Conservation (phyloP, 2,329 filamentous ascomycete species). For the Dactylonectria macrodidyma region DNA sequence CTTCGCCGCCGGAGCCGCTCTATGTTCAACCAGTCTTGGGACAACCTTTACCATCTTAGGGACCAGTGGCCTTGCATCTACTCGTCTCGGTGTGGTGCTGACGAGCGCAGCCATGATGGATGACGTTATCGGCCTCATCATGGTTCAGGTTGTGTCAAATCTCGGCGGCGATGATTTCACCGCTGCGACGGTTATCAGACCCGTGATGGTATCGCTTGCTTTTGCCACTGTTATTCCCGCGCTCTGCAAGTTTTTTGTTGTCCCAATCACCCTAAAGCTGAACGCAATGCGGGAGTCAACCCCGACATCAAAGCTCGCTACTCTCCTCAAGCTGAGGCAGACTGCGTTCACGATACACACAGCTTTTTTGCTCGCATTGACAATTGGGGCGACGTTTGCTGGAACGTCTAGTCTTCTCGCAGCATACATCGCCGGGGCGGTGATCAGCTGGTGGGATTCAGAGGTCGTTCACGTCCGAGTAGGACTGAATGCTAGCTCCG, state of each 20-base stretch:
- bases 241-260: conserved; percentile 60
- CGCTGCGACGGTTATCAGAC: conserved; percentile 59
- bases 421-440: conserved; percentile 73
- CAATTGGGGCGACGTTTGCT: conserved; percentile 69
- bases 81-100: conserved; percentile 73
- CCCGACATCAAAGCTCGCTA: conserved; percentile 40
- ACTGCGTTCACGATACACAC: conserved; percentile 64
- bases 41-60: conserved; percentile 74
- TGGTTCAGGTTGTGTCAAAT: conserved; percentile 82
- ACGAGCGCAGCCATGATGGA: conserved; percentile 86
- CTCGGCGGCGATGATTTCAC: conserved; percentile 59
- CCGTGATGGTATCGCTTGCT: conserved; percentile 63
- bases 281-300: conserved; percentile 50
- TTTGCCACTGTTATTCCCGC: conserved; percentile 66
- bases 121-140: conserved; percentile 82
- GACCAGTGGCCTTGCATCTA: conserved; percentile 58
- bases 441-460: conserved; percentile 72
- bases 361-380: conserved; percentile 62
- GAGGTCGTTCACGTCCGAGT: background rate
- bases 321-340: conserved; percentile 48
- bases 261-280: conserved; percentile 57
- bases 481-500: too few relatives aligned
- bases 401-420: conserved; percentile 75
- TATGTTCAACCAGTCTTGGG: conserved; percentile 82
- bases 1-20: conserved; percentile 80